These are phyloP conservation scores for Aureobasidium sp. DNA, from an alignment of 2,329 filamentous ascomycete genomes.

Conservation along the genomic window DNA sequence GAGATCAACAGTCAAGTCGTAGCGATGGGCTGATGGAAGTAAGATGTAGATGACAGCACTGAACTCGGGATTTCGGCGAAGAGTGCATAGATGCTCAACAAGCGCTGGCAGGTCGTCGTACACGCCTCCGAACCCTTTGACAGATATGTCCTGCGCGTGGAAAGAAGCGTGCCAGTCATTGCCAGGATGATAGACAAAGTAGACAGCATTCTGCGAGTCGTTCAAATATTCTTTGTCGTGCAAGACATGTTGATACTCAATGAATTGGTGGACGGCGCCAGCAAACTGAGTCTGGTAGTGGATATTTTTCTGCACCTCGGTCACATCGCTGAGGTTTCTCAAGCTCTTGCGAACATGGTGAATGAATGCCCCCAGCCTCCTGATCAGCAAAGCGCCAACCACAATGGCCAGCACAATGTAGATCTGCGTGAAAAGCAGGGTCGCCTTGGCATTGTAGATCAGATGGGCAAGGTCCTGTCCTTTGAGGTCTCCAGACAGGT, in stretches of 20 bases:
- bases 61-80: neutral
- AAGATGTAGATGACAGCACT: neutral
- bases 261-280: neutral
- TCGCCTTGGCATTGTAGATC: conserved; percentile 10
- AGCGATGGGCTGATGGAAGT: neutral
- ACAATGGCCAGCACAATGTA: conserved; percentile 5
- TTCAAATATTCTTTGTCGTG: neutral
- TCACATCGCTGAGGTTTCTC: neutral
- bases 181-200: conserved; percentile 8
- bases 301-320: neutral
- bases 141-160: neutral
- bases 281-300: conserved; percentile 6
- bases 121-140: neutral
- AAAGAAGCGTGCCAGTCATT: conserved; percentile 8
- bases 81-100: neutral
- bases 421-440: neutral
- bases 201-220: neutral
- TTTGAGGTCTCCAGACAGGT: conserved; percentile 1
- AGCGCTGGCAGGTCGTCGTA: neutral
- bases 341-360: conserved; percentile 1
- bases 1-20: neutral
- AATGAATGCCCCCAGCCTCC: conserved; percentile 3
- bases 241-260: conserved; percentile 2
- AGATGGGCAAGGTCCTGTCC: conserved; percentile 1
- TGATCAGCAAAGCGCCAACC: conserved; percentile 2